Conservation (phyloP, 768 basidiomycete genomes). For the Calocybe indica region DNA sequence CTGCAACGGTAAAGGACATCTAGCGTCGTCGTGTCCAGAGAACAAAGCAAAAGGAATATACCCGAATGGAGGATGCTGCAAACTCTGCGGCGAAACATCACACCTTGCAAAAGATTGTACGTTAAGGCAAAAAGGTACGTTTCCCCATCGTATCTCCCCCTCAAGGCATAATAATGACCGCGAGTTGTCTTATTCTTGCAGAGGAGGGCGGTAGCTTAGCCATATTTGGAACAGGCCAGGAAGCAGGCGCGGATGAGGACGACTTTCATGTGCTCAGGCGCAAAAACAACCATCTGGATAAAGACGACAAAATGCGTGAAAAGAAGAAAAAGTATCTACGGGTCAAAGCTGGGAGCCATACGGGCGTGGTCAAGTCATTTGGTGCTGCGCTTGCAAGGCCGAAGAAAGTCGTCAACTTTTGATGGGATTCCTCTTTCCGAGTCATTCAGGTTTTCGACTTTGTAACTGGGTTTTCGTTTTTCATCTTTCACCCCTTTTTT, state of each 20-base stretch:
- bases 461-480: too few species aligned
- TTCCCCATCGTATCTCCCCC: background rate
- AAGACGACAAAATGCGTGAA: constrained; percentile 46
- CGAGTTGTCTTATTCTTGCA: constrained; percentile 12
- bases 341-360: constrained; percentile 37
- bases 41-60: constrained; percentile 82
- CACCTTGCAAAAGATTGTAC: constrained; percentile 85
- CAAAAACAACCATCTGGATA: constrained; percentile 51
- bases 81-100: constrained; percentile 77
- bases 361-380: constrained; percentile 30
- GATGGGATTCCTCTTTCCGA: too few species aligned
- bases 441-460: too few species aligned
- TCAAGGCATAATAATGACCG: too few species aligned
- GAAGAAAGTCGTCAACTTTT: constrained; percentile 45
- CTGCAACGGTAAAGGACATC: constrained; percentile 77
- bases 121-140: constrained; percentile 52
- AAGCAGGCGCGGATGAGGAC: constrained; percentile 87
- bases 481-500: too few species aligned
- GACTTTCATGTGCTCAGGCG: constrained; percentile 85
- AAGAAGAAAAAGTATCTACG: constrained; percentile 34
- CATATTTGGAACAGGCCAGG: constrained; percentile 40
- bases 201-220: constrained; percentile 30
- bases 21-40: constrained; percentile 77
- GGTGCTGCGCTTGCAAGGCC: constrained; percentile 16
- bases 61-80: constrained; percentile 87